Conservation (phyloP, 2,329 filamentous ascomycete genomes). For the Ciborinia camelliae region DNA sequence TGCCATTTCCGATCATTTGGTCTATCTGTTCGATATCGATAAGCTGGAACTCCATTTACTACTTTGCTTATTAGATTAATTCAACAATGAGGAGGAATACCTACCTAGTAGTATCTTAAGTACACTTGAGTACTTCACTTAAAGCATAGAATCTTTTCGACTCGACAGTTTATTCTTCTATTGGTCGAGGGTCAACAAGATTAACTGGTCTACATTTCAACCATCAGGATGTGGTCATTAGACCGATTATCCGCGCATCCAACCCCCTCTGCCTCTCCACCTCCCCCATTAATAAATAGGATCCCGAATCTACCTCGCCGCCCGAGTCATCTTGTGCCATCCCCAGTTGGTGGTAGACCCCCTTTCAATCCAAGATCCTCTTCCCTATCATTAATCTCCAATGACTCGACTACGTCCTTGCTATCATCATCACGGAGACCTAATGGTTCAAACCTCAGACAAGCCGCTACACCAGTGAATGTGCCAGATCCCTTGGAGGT, state of each 20-base stretch:
- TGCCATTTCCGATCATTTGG: conserved; percentile 14
- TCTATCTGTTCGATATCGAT: conserved; percentile 14
- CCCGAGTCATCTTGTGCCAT: conserved; percentile 65
- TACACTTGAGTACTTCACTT: neutral
- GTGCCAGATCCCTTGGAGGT: conserved; percentile 69
- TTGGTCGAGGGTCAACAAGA: neutral
- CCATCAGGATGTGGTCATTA: conserved; percentile 67
- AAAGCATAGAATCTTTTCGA: too few relatives aligned
- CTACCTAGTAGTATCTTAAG: neutral
- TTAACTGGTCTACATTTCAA: neutral
- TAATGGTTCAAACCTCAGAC: conserved; percentile 66
- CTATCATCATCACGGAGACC: conserved; percentile 59
- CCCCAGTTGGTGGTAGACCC: conserved; percentile 64
- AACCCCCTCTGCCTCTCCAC: conserved; percentile 53
- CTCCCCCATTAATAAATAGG: conserved; percentile 61
- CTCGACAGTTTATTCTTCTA: neutral
- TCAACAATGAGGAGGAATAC: neutral
- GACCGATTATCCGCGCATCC: conserved; percentile 77
- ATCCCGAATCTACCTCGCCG: conserved; percentile 63
- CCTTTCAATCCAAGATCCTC: conserved; percentile 69
- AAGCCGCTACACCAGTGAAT: conserved; percentile 48
- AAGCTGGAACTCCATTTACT: conserved; percentile 10
- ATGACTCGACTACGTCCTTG: conserved; percentile 74
- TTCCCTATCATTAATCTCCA: conserved; percentile 72
- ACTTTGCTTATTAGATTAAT: neutral